Base-by-base conservation (phyloP, 768 basidiomycete species). In the Panus rudis region DNA sequence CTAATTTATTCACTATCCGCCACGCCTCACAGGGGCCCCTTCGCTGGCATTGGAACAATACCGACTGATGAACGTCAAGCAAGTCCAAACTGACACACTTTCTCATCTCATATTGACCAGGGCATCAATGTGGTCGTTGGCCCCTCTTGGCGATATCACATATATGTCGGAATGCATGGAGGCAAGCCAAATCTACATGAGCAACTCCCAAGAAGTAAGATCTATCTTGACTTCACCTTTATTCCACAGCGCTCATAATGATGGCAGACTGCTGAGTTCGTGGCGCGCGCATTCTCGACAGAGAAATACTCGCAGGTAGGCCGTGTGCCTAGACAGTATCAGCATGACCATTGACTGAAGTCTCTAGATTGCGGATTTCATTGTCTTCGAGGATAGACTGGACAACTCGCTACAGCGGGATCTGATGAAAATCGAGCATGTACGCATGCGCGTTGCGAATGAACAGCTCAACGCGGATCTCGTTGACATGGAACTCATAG, bases 381-480 rank as follows among this genome's bases (percentile, higher is more conserved):
- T 88, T 43, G 62, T 64, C 5, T 92, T 93, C 46, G 85, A 92
- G 57, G 80, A 84, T 39, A 73, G 77, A 28, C 65, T 94, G 7
- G 86, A 91, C 47, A 84, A 82, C 58, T 93, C 91, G 4, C 70
- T 93, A 7, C 86, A 92, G 59, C 75, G 89, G 20, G 88, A 92
- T 49, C 70, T 85, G 13, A 72, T 85, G 50, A 84, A 87, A 57
- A 65, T 92, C 51, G 91, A 94, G 58, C 80, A 91, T 55, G 73
- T 91, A 26, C 77, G 90, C 42, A 90, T 92, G 82, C 78, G 84
- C 16, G 64, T 91, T 11, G 66, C 81, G 1, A 84, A 89, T 41
- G 91, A 92, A 57, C 65, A 70, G 14, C 70, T 88, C 41, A 76
- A 68, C 34, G 70, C 81, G 6, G 84, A 89, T 48, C 65, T 85